phyloP scores from a whole-genome alignment of 768 basidiomycete genomes.

The Suillus paluster region DNA sequence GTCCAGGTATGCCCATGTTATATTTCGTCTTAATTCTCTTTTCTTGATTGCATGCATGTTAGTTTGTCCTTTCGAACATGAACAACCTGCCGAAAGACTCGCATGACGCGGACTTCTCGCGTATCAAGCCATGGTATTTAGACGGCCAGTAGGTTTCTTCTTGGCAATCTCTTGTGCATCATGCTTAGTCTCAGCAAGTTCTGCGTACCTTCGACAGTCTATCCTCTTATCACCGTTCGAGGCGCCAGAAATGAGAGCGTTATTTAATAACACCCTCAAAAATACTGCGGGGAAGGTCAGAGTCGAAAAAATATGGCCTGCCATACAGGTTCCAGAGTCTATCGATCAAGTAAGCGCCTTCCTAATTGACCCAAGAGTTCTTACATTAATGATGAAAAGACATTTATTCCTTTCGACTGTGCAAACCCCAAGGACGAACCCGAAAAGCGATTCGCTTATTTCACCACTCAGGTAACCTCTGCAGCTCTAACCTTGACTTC shows the following conservation, averaged over 20 bases:
- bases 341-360: constrained; percentile 68
- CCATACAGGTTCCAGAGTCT: constrained; percentile 81
- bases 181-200: constrained; percentile 46
- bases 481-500: neutral
- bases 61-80: constrained; percentile 86
- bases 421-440: constrained; percentile 73
- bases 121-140: constrained; percentile 97
- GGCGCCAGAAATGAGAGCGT: constrained; percentile 81
- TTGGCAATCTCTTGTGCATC: neutral
- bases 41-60: neutral
- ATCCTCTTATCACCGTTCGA: constrained; percentile 88
- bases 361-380: neutral
- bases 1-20: constrained; percentile 64
- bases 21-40: neutral
- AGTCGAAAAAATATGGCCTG: constrained; percentile 67
- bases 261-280: constrained; percentile 75
- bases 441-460: constrained; percentile 86
- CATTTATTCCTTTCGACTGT: constrained; percentile 77
- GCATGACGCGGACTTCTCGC: constrained; percentile 92
- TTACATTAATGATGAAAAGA: constrained; percentile 44
- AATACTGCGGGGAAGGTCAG: constrained; percentile 88
- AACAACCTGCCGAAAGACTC: constrained; percentile 94
- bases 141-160: constrained; percentile 81
- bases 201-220: constrained; percentile 86
- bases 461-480: constrained; percentile 74